Evolutionary conservation across 2,329 filamentous ascomycete genomes (phyloP).

Genomic region (Stachybotrys echinatus): DNA sequence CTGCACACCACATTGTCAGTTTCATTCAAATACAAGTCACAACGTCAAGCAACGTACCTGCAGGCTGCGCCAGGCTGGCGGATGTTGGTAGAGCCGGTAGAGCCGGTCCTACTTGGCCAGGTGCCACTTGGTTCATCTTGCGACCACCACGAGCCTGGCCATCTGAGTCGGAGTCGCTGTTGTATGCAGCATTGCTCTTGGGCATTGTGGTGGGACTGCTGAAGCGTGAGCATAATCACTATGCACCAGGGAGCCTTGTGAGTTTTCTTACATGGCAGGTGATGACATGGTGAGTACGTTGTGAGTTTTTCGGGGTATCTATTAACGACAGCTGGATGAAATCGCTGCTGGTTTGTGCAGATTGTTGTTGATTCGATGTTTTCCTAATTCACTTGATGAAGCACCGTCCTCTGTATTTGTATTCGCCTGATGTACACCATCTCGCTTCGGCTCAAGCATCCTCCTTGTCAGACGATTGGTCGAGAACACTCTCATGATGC

Average conservation of each 20-base stretch:
- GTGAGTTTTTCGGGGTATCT: neutral
- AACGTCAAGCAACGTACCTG: conserved; percentile 11
- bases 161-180: conserved; percentile 22
- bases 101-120: conserved; percentile 6
- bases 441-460: neutral
- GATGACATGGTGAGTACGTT: neutral
- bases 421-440: neutral
- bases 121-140: conserved; percentile 18
- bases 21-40: neutral
- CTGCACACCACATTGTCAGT: conserved; percentile 18
- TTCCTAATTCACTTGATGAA: neutral
- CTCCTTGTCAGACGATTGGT: neutral
- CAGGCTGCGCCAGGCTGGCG: conserved; percentile 29
- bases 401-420: neutral
- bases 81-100: conserved; percentile 23
- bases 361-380: neutral
- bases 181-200: conserved; percentile 20
- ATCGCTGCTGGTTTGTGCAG: neutral
- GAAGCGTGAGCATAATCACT: neutral
- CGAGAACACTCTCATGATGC: neutral
- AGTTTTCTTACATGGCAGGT: neutral
- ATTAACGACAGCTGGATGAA: neutral
- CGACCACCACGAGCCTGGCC: conserved; percentile 22
- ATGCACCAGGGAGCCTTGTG: neutral
- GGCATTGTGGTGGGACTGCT: conserved; percentile 13